phyloP scores from a whole-genome alignment of 352 stramenopile genomes.

The Blastocystis sp. region DNA sequence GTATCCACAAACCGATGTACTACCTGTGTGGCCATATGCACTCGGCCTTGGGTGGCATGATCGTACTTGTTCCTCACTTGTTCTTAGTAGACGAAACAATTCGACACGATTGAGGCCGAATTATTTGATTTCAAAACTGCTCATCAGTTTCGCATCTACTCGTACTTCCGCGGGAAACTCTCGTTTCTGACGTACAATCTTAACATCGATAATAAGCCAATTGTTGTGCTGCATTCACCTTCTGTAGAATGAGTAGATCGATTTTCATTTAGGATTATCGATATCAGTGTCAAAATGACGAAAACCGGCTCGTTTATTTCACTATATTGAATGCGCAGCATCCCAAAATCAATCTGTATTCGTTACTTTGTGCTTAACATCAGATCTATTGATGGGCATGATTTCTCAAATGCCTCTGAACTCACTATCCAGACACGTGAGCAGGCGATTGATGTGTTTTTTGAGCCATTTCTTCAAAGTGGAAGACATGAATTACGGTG shows the following conservation, averaged over 20 bases:
- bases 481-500: not conserved
- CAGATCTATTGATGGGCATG: not conserved
- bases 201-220: not conserved
- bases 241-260: not conserved
- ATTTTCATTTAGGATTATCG: not conserved
- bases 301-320: slow-evolving; percentile 8
- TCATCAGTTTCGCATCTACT: slow-evolving; percentile 40
- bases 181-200: slow-evolving; percentile 54
- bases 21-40: slow-evolving; percentile 54
- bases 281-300: not conserved
- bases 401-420: not conserved
- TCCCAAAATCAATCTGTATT: not conserved
- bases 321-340: not conserved
- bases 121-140: slow-evolving; percentile 44
- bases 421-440: not conserved
- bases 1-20: not conserved
- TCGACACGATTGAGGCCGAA: slow-evolving; percentile 41
- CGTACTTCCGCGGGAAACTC: slow-evolving; percentile 26
- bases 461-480: not conserved
- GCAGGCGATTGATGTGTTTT: not conserved
- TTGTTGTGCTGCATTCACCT: slow-evolving; percentile 15
- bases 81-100: not conserved
- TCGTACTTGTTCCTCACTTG: not conserved
- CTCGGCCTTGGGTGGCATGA: slow-evolving; percentile 45
- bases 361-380: not conserved